Evolutionary conservation across 768 basidiomycete species (phyloP).

Genomic region (Boletus tomentosulus): DNA sequence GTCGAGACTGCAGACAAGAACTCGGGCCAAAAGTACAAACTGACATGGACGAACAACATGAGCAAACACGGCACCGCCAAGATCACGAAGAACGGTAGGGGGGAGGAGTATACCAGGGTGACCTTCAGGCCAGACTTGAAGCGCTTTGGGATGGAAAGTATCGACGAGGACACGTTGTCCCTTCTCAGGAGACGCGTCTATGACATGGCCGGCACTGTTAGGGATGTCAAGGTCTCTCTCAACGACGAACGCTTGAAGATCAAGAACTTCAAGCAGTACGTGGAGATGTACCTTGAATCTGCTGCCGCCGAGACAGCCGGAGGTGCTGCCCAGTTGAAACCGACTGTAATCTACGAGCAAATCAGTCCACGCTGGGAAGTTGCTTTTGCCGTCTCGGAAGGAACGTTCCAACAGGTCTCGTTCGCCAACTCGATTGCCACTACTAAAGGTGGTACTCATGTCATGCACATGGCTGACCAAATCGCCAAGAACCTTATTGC

Average conservation of each 20-base stretch:
- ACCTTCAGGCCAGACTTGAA: constrained; percentile 90
- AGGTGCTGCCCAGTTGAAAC: constrained; percentile 76
- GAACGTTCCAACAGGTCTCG: constrained; percentile 88
- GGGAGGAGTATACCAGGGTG: constrained; percentile 89
- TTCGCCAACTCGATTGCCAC: constrained; percentile 98
- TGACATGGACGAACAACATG: constrained; percentile 96
- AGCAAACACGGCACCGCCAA: constrained; percentile 79
- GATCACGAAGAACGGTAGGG: constrained; percentile 85
- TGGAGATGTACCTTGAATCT: constrained; percentile 86
- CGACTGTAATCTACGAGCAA: constrained; percentile 76
- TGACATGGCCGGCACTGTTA: constrained; percentile 95
- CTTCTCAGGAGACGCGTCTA: constrained; percentile 92
- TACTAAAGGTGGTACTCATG: constrained; percentile 94
- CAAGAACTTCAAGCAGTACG: constrained; percentile 96
- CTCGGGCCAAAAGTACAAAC: constrained; percentile 85
- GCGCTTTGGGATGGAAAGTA: constrained; percentile 86
- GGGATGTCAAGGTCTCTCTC: constrained; percentile 87
- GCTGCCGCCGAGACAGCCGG: constrained; percentile 68
- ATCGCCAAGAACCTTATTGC: constrained; percentile 80
- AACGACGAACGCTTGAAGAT: constrained; percentile 90
- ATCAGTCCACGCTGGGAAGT: constrained; percentile 88
- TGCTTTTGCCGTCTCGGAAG: constrained; percentile 91
- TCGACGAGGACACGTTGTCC: constrained; percentile 88
- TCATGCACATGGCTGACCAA: constrained; percentile 79
- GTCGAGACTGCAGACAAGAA: constrained; percentile 94